Percentiles rank a stretch among this genome's conserved stretches.
These are phyloP conservation scores for Microsporum canis DNA, from an alignment of 2,329 filamentous ascomycete genomes.

Conservation along the genomic window DNA sequence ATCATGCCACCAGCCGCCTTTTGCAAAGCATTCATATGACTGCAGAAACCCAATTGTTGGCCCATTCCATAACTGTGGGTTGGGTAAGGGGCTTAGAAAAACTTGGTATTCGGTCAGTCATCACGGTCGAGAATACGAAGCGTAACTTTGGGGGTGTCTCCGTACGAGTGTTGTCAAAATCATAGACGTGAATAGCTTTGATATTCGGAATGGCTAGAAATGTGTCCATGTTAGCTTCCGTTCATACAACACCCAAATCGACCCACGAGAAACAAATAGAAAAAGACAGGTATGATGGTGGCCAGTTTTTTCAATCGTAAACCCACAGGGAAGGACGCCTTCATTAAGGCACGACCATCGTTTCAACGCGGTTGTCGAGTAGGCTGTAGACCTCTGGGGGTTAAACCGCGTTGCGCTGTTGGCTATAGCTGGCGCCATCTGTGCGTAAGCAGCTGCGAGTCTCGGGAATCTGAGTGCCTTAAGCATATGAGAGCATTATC, in stretches of 20 bases:
- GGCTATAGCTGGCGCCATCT: conserved; percentile 3
- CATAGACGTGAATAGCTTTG: conserved; percentile 79
- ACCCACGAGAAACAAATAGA: background rate
- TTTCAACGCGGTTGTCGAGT: conserved; percentile 63
- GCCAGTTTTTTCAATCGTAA: background rate
- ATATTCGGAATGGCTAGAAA: conserved; percentile 52
- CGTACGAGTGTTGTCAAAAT: conserved; percentile 92
- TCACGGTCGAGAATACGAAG: background rate
- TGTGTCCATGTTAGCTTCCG: conserved; percentile 5
- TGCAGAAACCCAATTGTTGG: conserved; percentile 66
- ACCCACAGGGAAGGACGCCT: conserved; percentile 52
- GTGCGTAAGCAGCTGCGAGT: background rate
- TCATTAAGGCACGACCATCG: conserved; percentile 68
- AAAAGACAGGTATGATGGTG: background rate
- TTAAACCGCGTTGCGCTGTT: conserved; percentile 21
- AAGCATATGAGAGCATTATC: background rate
- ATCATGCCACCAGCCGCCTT: conserved; percentile 97
- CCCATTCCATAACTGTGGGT: conserved; percentile 74
- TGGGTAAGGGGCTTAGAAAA: conserved; percentile 83
- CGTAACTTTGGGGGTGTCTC: conserved; percentile 8
- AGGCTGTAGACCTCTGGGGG: conserved; percentile 18
- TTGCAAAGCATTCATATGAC: conserved; percentile 62
- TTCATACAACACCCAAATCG: background rate
- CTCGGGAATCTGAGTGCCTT: background rate
- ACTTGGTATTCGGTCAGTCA: conserved; percentile 41